These are phyloP conservation scores for Knufia petricola DNA, from an alignment of 2,329 filamentous ascomycete genomes.

Conservation along the genomic window DNA sequence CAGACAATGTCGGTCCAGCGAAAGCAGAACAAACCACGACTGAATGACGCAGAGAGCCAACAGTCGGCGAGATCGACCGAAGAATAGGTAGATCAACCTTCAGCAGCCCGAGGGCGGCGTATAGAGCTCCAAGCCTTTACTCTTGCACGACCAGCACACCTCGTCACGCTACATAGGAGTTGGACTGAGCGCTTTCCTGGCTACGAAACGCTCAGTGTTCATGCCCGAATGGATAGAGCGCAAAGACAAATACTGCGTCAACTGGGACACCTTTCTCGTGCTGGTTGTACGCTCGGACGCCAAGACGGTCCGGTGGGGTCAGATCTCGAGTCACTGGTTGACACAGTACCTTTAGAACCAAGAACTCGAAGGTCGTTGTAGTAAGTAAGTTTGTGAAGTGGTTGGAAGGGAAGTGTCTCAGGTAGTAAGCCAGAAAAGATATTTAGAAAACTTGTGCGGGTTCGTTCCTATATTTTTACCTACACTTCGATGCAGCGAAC, in stretches of 20 bases:
- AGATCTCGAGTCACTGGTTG: slow-evolving; percentile 32
- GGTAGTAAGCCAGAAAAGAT: no score
- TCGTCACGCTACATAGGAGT: slow-evolving; percentile 19
- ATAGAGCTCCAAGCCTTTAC: slow-evolving; percentile 10
- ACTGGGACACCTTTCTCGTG: slow-evolving; percentile 33
- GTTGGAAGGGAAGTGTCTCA: slow-evolving; percentile 19
- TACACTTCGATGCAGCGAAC: no score
- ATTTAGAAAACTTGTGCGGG: no score
- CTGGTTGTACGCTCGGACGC: slow-evolving; percentile 35
- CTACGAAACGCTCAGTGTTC: slow-evolving; percentile 33
- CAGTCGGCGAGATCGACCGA: not conserved
- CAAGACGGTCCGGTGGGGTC: slow-evolving; percentile 27
- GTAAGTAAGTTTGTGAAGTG: slow-evolving; percentile 20
- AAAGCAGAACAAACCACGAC: not conserved
- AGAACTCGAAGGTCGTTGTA: slow-evolving; percentile 21
- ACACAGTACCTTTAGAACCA: slow-evolving; percentile 37
- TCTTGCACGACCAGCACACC: slow-evolving; percentile 14
- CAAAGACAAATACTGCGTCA: slow-evolving; percentile 31
- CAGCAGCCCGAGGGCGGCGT: not conserved
- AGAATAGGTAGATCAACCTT: slow-evolving; percentile 4
- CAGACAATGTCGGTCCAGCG: slow-evolving; percentile 2
- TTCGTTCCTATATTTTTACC: no score
- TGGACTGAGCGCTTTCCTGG: slow-evolving; percentile 34
- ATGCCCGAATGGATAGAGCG: slow-evolving; percentile 28
- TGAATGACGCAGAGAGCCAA: slow-evolving; percentile 7